Evolutionary conservation across 1,284 basidiomycete genomes (phyloP).

Genomic region (Mycosarcoma maydis): DNA sequence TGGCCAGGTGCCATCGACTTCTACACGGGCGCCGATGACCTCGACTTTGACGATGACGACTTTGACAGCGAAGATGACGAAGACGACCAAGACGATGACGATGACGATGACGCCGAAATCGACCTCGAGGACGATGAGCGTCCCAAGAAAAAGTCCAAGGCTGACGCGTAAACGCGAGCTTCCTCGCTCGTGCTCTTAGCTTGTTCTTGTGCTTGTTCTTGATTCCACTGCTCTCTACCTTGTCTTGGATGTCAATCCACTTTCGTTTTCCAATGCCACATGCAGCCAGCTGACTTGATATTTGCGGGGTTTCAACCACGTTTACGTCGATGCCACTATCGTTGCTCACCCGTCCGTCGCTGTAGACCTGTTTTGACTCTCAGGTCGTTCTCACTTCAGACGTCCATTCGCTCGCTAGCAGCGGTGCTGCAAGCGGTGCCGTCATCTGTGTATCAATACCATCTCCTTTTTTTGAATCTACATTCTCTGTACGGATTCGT

Average conservation of each 20-base stretch:
- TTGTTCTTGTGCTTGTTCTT: neutral
- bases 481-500: too few relatives aligned
- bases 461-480: neutral
- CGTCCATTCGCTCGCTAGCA: neutral
- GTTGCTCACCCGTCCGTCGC: conserved; percentile 7
- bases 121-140: conserved; percentile 61
- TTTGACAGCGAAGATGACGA: conserved; percentile 54
- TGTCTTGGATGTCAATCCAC: neutral
- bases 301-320: too few relatives aligned
- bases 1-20: conserved; percentile 62
- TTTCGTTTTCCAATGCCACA: too few relatives aligned
- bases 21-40: conserved; percentile 57
- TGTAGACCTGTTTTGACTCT: conserved; percentile 10
- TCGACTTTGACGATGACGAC: conserved; percentile 57
- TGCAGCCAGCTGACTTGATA: too few relatives aligned
- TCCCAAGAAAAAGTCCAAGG: conserved; percentile 60
- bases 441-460: conserved; percentile 22
- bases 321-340: too few relatives aligned
- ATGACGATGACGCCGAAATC: conserved; percentile 59
- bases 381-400: conserved; percentile 4
- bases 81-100: conserved; percentile 62
- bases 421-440: neutral
- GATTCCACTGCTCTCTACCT: neutral
- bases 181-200: too few relatives aligned
- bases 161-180: conserved; percentile 39